phyloP scores from a whole-genome alignment of 805 yeast genomes.

The Ogataea nakhonphanomensis region DNA sequence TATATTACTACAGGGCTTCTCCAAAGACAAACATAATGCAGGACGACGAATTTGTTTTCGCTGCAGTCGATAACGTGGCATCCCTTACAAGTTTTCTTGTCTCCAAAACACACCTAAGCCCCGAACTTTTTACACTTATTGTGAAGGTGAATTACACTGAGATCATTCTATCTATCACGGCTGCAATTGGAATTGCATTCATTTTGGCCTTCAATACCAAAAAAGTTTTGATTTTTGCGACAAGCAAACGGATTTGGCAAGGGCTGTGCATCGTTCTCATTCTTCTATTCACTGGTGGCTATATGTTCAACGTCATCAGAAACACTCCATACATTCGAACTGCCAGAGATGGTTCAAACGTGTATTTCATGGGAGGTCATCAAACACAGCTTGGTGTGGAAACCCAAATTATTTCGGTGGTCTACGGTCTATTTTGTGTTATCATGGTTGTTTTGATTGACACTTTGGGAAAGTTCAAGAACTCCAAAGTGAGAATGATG shows the following conservation, averaged over 20 bases:
- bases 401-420: constrained; percentile 76
- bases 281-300: constrained; percentile 77
- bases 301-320: constrained; percentile 91
- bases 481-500: constrained; percentile 44
- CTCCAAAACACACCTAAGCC: constrained; percentile 16
- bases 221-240: constrained; percentile 39
- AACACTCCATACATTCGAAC: constrained; percentile 59
- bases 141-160: constrained; percentile 41
- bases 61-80: constrained; percentile 38
- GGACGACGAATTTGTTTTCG: constrained; percentile 42
- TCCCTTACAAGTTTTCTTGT: constrained; percentile 35
- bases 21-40: constrained; percentile 24
- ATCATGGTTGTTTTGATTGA: constrained; percentile 55
- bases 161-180: constrained; percentile 35
- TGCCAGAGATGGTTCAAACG: constrained; percentile 34
- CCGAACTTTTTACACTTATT: constrained; percentile 33
- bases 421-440: constrained; percentile 68
- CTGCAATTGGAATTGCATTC: constrained; percentile 33
- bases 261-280: constrained; percentile 57
- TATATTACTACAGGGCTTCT: constrained; percentile 39
- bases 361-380: constrained; percentile 53
- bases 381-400: constrained; percentile 81
- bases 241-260: constrained; percentile 69
- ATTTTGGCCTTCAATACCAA: constrained; percentile 30
- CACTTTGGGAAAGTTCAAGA: constrained; percentile 48